Percentiles rank a stretch among this genome's conserved stretches.
These are phyloP conservation scores for Hortaea sp. DNA, from an alignment of 2,329 filamentous ascomycete genomes.

Conservation along the genomic window DNA sequence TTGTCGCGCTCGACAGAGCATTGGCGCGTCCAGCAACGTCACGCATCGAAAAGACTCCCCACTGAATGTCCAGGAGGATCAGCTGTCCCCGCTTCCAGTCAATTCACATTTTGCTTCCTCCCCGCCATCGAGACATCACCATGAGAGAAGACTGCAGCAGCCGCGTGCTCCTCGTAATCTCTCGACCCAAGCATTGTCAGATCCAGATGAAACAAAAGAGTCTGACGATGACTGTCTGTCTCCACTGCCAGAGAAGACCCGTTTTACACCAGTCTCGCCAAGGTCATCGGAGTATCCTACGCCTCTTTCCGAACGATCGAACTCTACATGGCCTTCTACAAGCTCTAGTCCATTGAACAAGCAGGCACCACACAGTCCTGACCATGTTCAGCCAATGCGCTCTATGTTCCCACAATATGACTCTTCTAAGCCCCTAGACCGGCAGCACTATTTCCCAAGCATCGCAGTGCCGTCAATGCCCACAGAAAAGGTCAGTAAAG, in stretches of 20 bases:
- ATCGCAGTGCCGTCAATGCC: constrained; percentile 53
- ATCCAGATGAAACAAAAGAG: neutral
- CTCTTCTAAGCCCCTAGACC: constrained; percentile 52
- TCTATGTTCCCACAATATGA: constrained; percentile 74
- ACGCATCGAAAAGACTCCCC: too few species aligned
- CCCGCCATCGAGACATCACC: constrained; percentile 7
- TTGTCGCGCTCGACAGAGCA: too few species aligned
- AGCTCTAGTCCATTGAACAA: neutral
- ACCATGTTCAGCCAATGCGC: constrained; percentile 23
- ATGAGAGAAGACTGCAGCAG: constrained; percentile 8
- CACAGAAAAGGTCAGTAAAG: constrained; percentile 53
- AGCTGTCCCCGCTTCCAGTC: constrained; percentile 16
- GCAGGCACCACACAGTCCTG: neutral
- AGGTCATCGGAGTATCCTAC: constrained; percentile 8
- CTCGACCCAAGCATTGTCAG: neutral
- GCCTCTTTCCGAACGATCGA: constrained; percentile 4
- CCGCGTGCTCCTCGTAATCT: constrained; percentile 4
- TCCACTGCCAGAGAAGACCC: constrained; percentile 15
- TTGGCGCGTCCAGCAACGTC: too few species aligned
- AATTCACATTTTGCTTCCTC: constrained; percentile 14
- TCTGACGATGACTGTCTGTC: constrained; percentile 13
- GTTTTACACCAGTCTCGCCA: constrained; percentile 9
- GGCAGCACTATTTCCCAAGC: constrained; percentile 61
- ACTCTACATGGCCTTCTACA: neutral
- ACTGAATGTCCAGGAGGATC: constrained; percentile 9